A percentile compares a stretch with the other conserved stretches of the same genome.
Evolutionary conservation across 2,329 filamentous ascomycete species (phyloP).

Genomic region (Ambrosiella beaveri): DNA sequence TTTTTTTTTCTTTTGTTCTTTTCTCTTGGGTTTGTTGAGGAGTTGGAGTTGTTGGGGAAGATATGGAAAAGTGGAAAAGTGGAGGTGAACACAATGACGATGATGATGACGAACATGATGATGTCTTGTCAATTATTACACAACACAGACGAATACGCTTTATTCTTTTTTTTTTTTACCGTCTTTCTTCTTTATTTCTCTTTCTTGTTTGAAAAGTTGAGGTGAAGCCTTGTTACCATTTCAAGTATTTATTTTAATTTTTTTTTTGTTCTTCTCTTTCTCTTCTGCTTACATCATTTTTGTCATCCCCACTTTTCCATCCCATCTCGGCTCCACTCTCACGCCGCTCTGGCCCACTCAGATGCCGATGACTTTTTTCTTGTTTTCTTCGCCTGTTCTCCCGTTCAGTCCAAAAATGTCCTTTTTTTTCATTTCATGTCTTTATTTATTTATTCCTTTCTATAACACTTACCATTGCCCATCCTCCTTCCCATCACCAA

Average conservation of each 20-base stretch:
- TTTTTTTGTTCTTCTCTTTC: background rate
- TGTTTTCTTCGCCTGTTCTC: background rate
- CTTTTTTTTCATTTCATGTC: background rate
- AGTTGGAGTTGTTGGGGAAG: background rate
- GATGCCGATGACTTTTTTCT: background rate
- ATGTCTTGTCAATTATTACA: background rate
- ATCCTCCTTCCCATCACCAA: background rate
- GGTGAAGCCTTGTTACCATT: background rate
- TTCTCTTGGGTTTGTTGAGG: background rate
- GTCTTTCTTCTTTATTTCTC: background rate
- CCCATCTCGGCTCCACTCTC: background rate
- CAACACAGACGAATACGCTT: background rate
- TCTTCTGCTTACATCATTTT: background rate
- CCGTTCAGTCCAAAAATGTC: background rate
- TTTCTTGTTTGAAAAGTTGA: background rate
- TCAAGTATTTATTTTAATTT: background rate
- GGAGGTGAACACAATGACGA: background rate
- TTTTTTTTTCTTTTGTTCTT: background rate
- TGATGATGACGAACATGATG: constrained; percentile 1
- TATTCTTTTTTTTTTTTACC: background rate
- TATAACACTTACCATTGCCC: background rate
- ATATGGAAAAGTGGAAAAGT: background rate
- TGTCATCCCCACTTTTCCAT: background rate
- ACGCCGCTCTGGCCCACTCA: background rate
- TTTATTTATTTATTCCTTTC: background rate